Percentiles rank a stretch among this genome's conserved stretches.
phyloP scores from a whole-genome alignment of 768 basidiomycete species.

The Kwoniella sp. region DNA sequence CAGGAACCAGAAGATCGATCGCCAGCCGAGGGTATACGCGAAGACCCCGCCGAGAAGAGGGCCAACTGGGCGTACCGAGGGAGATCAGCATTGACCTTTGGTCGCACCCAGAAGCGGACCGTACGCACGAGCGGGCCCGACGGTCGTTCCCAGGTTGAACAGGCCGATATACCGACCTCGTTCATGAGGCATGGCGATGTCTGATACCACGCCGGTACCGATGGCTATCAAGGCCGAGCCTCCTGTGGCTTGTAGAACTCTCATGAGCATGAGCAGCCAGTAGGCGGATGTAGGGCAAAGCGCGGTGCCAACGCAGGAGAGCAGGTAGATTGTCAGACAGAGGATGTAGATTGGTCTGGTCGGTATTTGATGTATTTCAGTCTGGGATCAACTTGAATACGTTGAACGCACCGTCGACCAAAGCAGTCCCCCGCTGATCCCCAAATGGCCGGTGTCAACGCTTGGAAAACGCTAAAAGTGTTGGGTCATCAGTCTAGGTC shows the following conservation, averaged over 20 bases:
- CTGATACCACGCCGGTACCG: constrained; percentile 71
- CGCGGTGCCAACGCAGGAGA: constrained; percentile 64
- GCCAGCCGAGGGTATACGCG: constrained; percentile 63
- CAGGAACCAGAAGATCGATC: constrained; percentile 47
- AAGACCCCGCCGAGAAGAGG: constrained; percentile 43
- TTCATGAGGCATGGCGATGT: constrained; percentile 69
- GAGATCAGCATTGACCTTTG: not conserved
- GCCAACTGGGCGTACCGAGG: constrained; percentile 9
- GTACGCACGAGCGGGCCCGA: constrained; percentile 29
- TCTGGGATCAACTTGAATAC: not conserved
- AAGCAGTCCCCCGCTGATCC: constrained; percentile 59
- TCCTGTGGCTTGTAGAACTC: constrained; percentile 61
- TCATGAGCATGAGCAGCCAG: constrained; percentile 74
- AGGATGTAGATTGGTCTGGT: constrained; percentile 50
- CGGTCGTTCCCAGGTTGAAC: constrained; percentile 51
- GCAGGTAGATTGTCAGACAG: constrained; percentile 61
- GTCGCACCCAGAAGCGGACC: not conserved
- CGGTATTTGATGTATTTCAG: not conserved
- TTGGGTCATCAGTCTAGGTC: not conserved
- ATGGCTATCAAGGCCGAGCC: constrained; percentile 3
- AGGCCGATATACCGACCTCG: constrained; percentile 70
- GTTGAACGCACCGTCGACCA: constrained; percentile 26
- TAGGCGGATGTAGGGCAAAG: constrained; percentile 61
- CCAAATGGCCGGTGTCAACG: constrained; percentile 58
- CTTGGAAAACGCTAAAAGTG: constrained; percentile 37